Conservation (phyloP, 208 protist species). For the Trypanosomatidae sp. region DNA sequence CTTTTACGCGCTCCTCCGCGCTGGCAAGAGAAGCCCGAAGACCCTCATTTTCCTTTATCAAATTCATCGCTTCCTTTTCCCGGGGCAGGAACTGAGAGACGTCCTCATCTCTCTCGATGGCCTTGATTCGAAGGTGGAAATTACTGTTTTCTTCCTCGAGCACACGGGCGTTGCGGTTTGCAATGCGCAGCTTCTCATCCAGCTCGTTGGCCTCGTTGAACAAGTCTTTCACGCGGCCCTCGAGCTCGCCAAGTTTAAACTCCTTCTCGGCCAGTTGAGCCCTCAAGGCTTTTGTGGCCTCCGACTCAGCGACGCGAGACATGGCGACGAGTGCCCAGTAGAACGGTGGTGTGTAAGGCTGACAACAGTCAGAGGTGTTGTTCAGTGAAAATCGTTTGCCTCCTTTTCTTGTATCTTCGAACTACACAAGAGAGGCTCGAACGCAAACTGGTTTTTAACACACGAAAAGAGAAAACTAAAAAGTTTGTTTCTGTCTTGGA, state of each 20-base stretch:
- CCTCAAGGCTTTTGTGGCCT: no score
- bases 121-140: slow-evolving; percentile 42
- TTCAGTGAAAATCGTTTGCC: no score
- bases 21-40: slow-evolving; percentile 25
- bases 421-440: no score
- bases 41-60: slow-evolving; percentile 63
- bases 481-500: no score
- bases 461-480: no score
- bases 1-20: slow-evolving; percentile 5
- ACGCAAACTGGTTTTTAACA: no score
- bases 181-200: slow-evolving; percentile 64
- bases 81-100: slow-evolving; percentile 2
- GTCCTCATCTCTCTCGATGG: slow-evolving; percentile 15
- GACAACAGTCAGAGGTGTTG: no score
- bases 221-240: slow-evolving; percentile 61
- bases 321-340: no score
- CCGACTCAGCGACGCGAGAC: no score
- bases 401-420: no score
- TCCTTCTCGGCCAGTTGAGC: slow-evolving; percentile 63
- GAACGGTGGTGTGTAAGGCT: no score
- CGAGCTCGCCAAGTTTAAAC: slow-evolving; percentile 69
- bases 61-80: slow-evolving; percentile 43
- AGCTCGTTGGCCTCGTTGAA: slow-evolving; percentile 53
- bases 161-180: slow-evolving; percentile 72
- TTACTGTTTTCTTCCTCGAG: slow-evolving; percentile 82